These are phyloP conservation scores for Vigna mungo DNA, from an alignment of 306 rosid species.

Conservation along the genomic window DNA sequence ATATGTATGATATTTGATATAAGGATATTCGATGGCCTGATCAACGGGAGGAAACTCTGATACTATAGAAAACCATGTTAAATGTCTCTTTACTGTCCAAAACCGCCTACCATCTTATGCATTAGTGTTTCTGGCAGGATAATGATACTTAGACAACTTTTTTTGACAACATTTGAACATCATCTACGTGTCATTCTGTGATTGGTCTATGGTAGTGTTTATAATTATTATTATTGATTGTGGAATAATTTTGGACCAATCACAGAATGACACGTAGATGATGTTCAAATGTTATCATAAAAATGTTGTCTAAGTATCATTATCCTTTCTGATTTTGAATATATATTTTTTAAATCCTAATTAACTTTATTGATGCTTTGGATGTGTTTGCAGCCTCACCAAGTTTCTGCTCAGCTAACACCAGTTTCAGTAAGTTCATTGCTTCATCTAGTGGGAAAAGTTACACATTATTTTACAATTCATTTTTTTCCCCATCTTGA, in stretches of 20 bases:
- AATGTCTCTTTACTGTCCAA: slow-evolving; percentile 4
- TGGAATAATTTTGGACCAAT: too few species aligned
- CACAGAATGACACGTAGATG: too few species aligned
- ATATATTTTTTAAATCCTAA: too few species aligned
- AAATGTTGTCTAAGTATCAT: too few species aligned
- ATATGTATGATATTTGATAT: not conserved
- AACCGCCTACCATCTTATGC: not conserved
- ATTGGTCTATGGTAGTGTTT: too few species aligned
- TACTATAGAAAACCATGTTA: not conserved
- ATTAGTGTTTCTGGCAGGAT: slow-evolving; percentile 22
- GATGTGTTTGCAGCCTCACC: slow-evolving; percentile 70
- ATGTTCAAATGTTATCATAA: too few species aligned
- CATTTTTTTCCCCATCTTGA: not conserved
- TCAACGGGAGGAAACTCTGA: not conserved
- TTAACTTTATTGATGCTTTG: slow-evolving; percentile 35
- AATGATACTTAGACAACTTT: too few species aligned
- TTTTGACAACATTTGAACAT: too few species aligned
- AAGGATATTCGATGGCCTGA: slow-evolving; percentile 25
- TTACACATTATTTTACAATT: not conserved
- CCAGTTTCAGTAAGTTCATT: slow-evolving; percentile 84
- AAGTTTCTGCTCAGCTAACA: slow-evolving; percentile 72
- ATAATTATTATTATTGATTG: too few species aligned
- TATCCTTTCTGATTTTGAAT: too few species aligned
- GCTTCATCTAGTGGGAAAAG: slow-evolving; percentile 38
- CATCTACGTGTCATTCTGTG: too few species aligned